A percentile compares a stretch with the other conserved stretches of the same genome.
phyloP scores from a whole-genome alignment of 176 grass and related monocot species.

The Musa schizocarpa region DNA sequence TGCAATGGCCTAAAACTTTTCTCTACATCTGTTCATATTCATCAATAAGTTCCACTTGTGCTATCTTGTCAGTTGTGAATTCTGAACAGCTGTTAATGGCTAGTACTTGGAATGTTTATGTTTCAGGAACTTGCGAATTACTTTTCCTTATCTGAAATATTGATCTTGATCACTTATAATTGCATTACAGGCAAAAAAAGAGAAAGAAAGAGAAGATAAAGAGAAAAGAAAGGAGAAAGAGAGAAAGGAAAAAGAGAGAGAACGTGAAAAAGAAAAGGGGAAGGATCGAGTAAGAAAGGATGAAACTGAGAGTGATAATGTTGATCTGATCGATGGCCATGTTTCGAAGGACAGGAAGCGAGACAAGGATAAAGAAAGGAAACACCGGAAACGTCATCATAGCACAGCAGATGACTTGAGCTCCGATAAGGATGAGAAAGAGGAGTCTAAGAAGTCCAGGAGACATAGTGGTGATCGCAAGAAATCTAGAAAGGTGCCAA shows the following conservation, averaged over 20 bases:
- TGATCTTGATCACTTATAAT: too few species aligned
- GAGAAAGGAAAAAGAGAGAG: slow-evolving; percentile 60
- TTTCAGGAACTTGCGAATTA: not conserved
- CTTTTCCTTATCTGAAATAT: too few species aligned
- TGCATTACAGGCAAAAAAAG: slow-evolving; percentile 10
- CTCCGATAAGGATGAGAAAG: slow-evolving; percentile 86
- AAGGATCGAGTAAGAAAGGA: slow-evolving; percentile 69
- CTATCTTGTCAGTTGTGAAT: not conserved
- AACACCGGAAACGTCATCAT: slow-evolving; percentile 81
- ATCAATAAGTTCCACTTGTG: not conserved
- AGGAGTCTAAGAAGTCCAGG: slow-evolving; percentile 69
- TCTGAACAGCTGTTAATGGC: not conserved
- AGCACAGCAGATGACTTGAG: slow-evolving; percentile 49
- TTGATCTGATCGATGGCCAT: slow-evolving; percentile 43
- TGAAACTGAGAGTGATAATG: slow-evolving; percentile 61
- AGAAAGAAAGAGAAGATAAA: slow-evolving; percentile 16
- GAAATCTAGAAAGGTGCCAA: slow-evolving; percentile 87
- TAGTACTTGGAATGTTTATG: not conserved
- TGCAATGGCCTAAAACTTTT: too few species aligned
- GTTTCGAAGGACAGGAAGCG: slow-evolving; percentile 68
- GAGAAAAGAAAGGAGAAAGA: slow-evolving; percentile 65
- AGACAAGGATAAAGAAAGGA: slow-evolving; percentile 91
- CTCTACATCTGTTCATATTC: not conserved
- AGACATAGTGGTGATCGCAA: slow-evolving; percentile 81
- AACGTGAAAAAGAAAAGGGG: slow-evolving; percentile 71